Evolutionary conservation across 148 eudicot genomes (phyloP).

Genomic region (Fallopia convolvulus): DNA sequence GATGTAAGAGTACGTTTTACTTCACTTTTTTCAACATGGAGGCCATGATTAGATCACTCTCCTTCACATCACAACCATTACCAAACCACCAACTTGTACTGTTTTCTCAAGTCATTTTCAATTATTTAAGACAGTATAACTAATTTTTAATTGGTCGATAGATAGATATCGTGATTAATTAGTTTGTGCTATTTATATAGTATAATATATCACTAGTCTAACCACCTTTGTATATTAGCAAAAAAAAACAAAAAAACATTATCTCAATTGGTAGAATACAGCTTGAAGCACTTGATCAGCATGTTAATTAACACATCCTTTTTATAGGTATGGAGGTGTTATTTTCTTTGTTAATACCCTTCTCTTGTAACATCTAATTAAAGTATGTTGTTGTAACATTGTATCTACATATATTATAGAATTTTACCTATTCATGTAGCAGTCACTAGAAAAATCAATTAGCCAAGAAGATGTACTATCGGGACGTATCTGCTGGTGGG

Average conservation of each 20-base stretch:
- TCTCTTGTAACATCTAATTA: too few species aligned
- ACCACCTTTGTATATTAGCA: background rate
- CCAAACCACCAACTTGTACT: background rate
- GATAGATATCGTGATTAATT: background rate
- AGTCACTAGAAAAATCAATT: background rate
- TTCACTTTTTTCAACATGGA: background rate
- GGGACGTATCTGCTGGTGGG: too few species aligned
- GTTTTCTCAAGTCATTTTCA: background rate
- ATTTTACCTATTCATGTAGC: background rate
- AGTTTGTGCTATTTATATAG: background rate
- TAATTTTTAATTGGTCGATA: too few species aligned
- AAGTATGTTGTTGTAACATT: background rate
- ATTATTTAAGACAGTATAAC: background rate
- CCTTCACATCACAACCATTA: background rate
- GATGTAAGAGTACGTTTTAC: background rate
- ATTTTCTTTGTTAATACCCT: too few species aligned
- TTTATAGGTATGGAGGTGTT: too few species aligned
- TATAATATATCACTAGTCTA: background rate
- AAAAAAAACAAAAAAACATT: too few species aligned
- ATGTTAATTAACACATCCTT: too few species aligned
- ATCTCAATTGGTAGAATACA: background rate
- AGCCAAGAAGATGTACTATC: too few species aligned
- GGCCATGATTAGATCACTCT: background rate
- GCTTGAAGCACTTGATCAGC: too few species aligned
- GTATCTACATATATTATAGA: too few species aligned